These are phyloP conservation scores for Panicum virgatum DNA, from an alignment of 202 grass and related monocot genomes.

Conservation along the genomic window DNA sequence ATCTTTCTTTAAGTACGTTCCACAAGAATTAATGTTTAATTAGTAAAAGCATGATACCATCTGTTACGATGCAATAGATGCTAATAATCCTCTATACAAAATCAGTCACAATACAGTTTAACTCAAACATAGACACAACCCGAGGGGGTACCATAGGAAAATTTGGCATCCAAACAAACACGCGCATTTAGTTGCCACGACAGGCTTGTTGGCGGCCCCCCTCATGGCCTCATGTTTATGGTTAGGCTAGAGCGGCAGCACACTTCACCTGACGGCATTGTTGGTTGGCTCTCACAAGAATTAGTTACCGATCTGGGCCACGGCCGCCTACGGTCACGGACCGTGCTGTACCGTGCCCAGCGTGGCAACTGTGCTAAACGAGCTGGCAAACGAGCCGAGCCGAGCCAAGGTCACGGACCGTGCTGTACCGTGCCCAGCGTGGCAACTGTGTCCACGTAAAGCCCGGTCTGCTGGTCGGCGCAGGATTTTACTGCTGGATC, in stretches of 20 bases:
- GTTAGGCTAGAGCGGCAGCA: background rate
- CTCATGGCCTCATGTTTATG: background rate
- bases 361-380: too few species aligned
- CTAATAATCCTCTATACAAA: too few species aligned
- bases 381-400: too few species aligned
- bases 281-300: background rate
- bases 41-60: too few species aligned
- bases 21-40: too few species aligned
- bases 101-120: too few species aligned
- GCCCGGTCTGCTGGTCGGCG: background rate
- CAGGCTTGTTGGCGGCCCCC: background rate
- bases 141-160: too few species aligned
- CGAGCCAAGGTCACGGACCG: background rate
- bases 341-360: background rate
- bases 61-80: too few species aligned
- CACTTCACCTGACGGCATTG: background rate
- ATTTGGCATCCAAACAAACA: too few species aligned
- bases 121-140: too few species aligned
- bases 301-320: background rate
- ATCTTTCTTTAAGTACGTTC: too few species aligned
- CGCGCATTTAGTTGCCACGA: background rate
- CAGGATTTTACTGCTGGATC: background rate
- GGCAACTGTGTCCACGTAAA: background rate
- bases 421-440: background rate
- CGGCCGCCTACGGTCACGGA: background rate